These are phyloP conservation scores for Glarea lozoyensis DNA, from an alignment of 495 filamentous ascomycete genomes.

Conservation along the genomic window DNA sequence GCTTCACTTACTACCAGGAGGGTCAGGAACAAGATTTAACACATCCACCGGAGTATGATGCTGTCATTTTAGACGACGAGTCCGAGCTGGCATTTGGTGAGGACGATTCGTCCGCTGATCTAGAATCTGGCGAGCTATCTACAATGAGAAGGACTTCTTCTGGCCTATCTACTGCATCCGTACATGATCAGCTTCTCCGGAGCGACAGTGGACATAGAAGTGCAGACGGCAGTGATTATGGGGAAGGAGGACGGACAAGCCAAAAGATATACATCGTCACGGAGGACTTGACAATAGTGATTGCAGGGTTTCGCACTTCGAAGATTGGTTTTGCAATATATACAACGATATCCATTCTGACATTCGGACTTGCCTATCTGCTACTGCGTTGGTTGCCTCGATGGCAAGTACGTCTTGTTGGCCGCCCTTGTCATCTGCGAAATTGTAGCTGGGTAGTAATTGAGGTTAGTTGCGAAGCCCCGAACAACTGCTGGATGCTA, in stretches of 20 bases:
- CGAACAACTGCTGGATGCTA: neutral
- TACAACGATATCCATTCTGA: constrained; percentile 53
- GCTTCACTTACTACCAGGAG: constrained; percentile 81
- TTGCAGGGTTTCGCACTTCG: constrained; percentile 82
- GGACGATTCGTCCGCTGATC: constrained; percentile 26
- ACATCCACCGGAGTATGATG: constrained; percentile 17
- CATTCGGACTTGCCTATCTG: constrained; percentile 72
- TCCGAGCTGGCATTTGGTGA: constrained; percentile 16
- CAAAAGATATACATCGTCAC: constrained; percentile 90
- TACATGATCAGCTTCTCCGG: constrained; percentile 63
- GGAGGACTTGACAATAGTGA: constrained; percentile 87
- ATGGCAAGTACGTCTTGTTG: constrained; percentile 73
- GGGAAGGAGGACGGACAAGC: constrained; percentile 47
- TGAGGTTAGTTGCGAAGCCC: constrained; percentile 44
- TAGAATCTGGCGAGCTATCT: constrained; percentile 30
- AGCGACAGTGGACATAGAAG: constrained; percentile 47
- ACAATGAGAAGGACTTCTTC: constrained; percentile 46
- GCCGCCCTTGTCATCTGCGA: constrained; percentile 53
- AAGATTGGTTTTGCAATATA: constrained; percentile 59
- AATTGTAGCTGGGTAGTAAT: constrained; percentile 86
- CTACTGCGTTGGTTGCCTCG: constrained; percentile 82
- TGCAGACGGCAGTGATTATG: constrained; percentile 52
- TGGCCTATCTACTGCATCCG: constrained; percentile 39
- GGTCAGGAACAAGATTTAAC: constrained; percentile 34
- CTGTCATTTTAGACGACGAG: constrained; percentile 18